phyloP scores from a whole-genome alignment of 1,284 basidiomycete genomes.

The Cerrena zonata region DNA sequence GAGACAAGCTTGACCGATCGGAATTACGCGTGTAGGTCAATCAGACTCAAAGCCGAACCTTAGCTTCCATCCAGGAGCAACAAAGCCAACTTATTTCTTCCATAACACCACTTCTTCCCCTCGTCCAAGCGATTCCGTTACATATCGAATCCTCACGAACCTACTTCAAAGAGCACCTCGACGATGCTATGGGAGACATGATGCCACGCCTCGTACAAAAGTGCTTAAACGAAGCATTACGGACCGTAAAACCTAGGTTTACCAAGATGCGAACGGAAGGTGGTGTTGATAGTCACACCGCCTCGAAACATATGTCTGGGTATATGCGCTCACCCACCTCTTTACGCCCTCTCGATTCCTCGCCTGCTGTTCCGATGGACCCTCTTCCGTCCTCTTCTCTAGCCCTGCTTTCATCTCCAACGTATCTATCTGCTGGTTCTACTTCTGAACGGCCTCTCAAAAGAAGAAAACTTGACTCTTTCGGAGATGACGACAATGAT shows the following conservation, averaged over 20 bases:
- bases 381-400: too few relatives aligned
- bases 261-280: not conserved
- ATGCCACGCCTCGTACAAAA: too few relatives aligned
- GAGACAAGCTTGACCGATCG: too few relatives aligned
- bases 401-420: too few relatives aligned
- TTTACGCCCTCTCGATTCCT: not conserved
- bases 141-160: conserved; percentile 50
- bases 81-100: conserved; percentile 44
- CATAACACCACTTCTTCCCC: conserved; percentile 50
- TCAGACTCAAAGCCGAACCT: conserved; percentile 42
- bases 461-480: too few relatives aligned
- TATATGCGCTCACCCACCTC: not conserved
- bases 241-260: too few relatives aligned
- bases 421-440: too few relatives aligned
- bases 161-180: conserved; percentile 31
- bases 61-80: conserved; percentile 54
- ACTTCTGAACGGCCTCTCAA: too few relatives aligned
- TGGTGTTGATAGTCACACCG: not conserved
- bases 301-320: not conserved
- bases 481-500: too few relatives aligned
- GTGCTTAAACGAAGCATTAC: too few relatives aligned
- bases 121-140: conserved; percentile 50
- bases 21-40: conserved; percentile 23
- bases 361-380: too few relatives aligned
- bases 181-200: too few relatives aligned